Evolutionary conservation across 768 basidiomycete genomes (phyloP).

Genomic region (Kwoniella dejecticola): DNA sequence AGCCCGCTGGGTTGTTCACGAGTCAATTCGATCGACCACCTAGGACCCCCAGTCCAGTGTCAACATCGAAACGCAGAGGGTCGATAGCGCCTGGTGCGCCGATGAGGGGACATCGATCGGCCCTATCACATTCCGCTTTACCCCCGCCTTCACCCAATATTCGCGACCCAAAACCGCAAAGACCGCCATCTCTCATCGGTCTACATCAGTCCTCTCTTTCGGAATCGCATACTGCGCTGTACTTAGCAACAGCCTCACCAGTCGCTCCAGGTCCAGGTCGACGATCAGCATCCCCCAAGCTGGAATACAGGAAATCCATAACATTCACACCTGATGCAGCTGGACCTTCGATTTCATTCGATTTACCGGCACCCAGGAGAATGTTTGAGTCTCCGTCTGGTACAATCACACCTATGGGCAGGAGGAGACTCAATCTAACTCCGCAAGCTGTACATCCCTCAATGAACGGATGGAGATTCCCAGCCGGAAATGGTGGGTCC

Average conservation of each 20-base stretch:
- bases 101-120: constrained; percentile 28
- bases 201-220: constrained; percentile 47
- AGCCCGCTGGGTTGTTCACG: constrained; percentile 30
- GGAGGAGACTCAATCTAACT: constrained; percentile 17
- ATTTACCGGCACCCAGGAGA: constrained; percentile 18
- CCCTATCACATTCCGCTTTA: constrained; percentile 26
- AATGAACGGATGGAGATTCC: constrained; percentile 47
- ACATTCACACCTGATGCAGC: constrained; percentile 40
- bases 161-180: constrained; percentile 7
- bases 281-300: constrained; percentile 33
- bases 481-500: constrained; percentile 19
- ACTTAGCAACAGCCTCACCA: constrained; percentile 47
- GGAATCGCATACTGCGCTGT: constrained; percentile 47
- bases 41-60: constrained; percentile 35
- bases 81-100: constrained; percentile 40
- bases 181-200: constrained; percentile 35
- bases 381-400: constrained; percentile 19
- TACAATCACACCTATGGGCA: constrained; percentile 13
- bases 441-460: constrained; percentile 31
- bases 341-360: constrained; percentile 33
- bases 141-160: constrained; percentile 12
- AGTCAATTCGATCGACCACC: constrained; percentile 41
- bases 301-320: constrained; percentile 30
- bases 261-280: constrained; percentile 16
- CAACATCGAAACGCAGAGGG: constrained; percentile 12